Percentiles rank a stretch among this genome's conserved stretches.
phyloP scores from a whole-genome alignment of 2,329 filamentous ascomycete species.

The Colletotrichum eleusines region DNA sequence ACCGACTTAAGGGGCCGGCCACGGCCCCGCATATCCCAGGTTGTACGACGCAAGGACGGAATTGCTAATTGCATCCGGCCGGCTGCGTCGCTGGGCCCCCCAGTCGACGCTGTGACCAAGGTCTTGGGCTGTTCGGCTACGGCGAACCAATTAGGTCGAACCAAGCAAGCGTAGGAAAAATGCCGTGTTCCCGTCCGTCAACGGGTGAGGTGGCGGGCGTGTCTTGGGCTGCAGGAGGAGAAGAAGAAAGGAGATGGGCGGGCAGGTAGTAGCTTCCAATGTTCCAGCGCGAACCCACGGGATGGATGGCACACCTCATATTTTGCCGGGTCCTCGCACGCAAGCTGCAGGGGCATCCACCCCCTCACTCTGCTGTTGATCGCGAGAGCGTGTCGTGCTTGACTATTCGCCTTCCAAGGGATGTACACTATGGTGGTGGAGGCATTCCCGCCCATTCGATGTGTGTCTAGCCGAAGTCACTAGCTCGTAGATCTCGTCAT shows the following conservation, averaged over 20 bases:
- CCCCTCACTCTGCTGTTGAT: slow-evolving; percentile 1
- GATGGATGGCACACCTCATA: slow-evolving; percentile 19
- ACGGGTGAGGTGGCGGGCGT: neutral
- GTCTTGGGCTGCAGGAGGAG: neutral
- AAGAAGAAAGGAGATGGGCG: neutral
- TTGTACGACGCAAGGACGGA: neutral
- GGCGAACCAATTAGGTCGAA: neutral
- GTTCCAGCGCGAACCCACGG: neutral
- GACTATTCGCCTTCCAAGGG: slow-evolving; percentile 1
- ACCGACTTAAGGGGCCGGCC: neutral
- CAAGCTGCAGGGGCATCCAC: slow-evolving; percentile 30
- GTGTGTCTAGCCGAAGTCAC: slow-evolving; percentile 1
- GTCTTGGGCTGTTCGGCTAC: neutral
- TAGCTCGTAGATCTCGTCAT: neutral
- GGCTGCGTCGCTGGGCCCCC: neutral
- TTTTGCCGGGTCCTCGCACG: neutral
- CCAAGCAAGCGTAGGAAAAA: neutral
- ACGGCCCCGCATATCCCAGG: neutral
- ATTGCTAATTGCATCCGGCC: neutral
- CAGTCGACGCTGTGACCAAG: neutral
- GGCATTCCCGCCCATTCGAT: neutral
- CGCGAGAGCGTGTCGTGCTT: neutral
- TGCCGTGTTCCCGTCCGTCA: neutral
- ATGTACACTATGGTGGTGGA: neutral
- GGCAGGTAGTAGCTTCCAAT: neutral